Evolutionary conservation across 2,329 filamentous ascomycete species (phyloP), one percentile per base, ranked within the genome.

Genomic region (Colletotrichum sp.): DNA sequence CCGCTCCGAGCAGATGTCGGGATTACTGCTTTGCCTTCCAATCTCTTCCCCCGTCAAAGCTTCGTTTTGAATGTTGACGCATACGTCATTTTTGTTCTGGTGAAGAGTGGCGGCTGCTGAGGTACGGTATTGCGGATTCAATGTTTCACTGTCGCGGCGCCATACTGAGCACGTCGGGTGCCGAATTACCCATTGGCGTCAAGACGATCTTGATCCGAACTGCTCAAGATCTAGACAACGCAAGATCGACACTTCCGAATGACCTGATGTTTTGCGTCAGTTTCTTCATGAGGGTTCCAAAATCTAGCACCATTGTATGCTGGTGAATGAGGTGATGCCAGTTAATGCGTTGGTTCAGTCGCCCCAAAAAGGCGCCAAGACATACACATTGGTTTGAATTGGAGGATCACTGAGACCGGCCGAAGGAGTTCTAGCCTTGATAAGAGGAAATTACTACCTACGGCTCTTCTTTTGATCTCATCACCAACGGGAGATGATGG

Each of bases 371-470:
- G n/a, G 43, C 10, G 43, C 43, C n/a, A 2, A 21, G n/a, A 12
- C 43, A 21, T 48, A 13, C n/a, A 1, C n/a, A 4, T 13, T 48
- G n/a, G 43, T 21, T 21, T 13, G n/a, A 1, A n/a, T 21, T 48
- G 10, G 43, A 48, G n/a, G 2, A 48, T 21, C 6, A 52, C 38
- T n/a, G 18, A 52, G n/a, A n/a, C n/a, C n/a, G n/a, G n/a, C 10
- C 5, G 43, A 21, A 52, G n/a, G 6, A 13, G 5, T 4, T 21
- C 10, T 13, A 13, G n/a, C 0, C 4, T 21, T 21, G 5, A 21
- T 21, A 7, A 52, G 10, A 52, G 10, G 1, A 2, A 13, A 52
- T 3, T 52, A 6, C 3, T 12, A 4, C n/a, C 10, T 21, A 0
- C 3, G 43, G n/a, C 43, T 13, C n/a, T 48, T 48, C 10, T 13